Evolutionary conservation across 352 stramenopile species (phyloP), one percentile per base, ranked within the genome.

Genomic region (Phytopythium chamaehyphon): DNA sequence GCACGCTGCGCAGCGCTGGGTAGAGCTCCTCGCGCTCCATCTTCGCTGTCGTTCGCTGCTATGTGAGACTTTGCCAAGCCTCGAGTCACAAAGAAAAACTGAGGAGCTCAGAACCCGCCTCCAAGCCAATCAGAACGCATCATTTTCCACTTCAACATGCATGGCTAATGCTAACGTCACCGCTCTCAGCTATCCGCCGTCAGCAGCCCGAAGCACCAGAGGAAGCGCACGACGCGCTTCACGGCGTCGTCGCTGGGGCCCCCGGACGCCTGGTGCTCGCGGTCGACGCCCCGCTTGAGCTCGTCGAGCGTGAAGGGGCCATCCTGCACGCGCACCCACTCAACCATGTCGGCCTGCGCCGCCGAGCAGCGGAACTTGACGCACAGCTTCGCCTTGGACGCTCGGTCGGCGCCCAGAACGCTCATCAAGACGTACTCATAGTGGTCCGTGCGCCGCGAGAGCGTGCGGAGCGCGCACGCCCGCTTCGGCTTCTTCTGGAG

Each of bases 321-420:
- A 51, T 0, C 8, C 33, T 24, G 45, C 57, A 35, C 51, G 47
- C 74, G 76, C 1, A 88, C 50, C 76, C 76, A 90, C 33, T 90
- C 72, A 8, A 90, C 31, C 50, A 88, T 28, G 16, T 38, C 67
- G 1, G 64, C 54, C 42, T 90, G 76, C 14, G 73, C 50, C 23
- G 45, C 18, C 23, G 65, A 76, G 51, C 76, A 90, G 15, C 63
- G 62, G 28, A 87, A 88, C 47, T 70, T 67, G 11, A 81, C 65
- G 37, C 73, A 66, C 26, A 86, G 10, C 8, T 69, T 59, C 16
- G 71, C 66, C 7, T 44, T 40, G 16, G 62, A 60, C 15, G 47
- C 50, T 33, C 28, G 5, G 8, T 47, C 37, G 22, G 66, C 73
- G 2, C 69, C 66, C 28, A 77, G 73, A 2, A 52, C 42, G 6